These are phyloP conservation scores for Russula sp. DNA, from an alignment of 768 basidiomycete genomes.

Conservation along the genomic window DNA sequence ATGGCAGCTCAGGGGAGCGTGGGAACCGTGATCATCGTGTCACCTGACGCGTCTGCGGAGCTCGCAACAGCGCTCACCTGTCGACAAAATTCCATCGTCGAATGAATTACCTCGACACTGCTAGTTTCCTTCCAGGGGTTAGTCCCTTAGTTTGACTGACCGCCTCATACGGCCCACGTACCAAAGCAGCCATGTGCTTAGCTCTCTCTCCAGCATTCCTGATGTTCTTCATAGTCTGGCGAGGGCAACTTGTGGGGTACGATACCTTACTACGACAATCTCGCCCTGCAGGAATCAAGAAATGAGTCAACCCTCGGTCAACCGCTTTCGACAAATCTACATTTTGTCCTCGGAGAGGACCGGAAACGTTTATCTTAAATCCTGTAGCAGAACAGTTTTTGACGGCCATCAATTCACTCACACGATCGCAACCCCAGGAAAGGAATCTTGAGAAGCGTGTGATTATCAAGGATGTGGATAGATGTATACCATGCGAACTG, in stretches of 20 bases:
- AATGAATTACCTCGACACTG: no score
- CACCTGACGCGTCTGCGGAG: no score
- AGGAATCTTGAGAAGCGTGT: not conserved
- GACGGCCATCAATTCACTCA: not conserved
- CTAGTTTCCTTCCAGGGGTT: no score
- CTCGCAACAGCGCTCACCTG: no score
- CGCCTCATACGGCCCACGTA: not conserved
- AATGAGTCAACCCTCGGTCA: not conserved
- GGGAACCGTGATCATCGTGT: no score
- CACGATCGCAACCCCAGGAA: not conserved
- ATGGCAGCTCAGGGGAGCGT: no score
- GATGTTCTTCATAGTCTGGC: not conserved
- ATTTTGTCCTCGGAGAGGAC: not conserved
- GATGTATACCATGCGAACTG: no score
- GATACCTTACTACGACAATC: not conserved
- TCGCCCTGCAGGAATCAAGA: not conserved
- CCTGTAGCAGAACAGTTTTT: conserved; percentile 1
- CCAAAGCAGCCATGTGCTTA: not conserved
- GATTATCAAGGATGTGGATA: no score
- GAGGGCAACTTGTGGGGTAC: not conserved
- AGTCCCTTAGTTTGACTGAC: no score
- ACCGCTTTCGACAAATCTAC: not conserved
- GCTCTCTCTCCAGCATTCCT: not conserved
- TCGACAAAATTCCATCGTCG: no score
- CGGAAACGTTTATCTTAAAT: conserved; percentile 1